These are phyloP conservation scores for Skeletonema costatum DNA, from an alignment of 108 stramenopile species.

Conservation along the genomic window DNA sequence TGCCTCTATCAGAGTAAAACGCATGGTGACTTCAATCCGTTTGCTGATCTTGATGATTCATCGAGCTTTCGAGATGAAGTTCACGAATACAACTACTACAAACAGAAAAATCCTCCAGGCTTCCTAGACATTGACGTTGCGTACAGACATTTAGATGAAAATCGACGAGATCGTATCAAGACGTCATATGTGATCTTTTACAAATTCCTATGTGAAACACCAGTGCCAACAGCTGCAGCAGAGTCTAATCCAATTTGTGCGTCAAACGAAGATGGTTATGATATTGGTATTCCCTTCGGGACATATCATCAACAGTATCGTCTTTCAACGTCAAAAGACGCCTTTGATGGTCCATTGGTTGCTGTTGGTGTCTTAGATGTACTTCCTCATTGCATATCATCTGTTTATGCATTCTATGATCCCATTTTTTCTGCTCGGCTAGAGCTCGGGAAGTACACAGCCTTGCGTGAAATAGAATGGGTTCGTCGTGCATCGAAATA, in stretches of 20 bases:
- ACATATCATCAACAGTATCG: conserved; percentile 93
- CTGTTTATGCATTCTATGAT: conserved; percentile 97
- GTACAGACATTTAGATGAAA: conserved; percentile 43
- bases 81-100: conserved; percentile 14
- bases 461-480: conserved; percentile 94
- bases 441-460: conserved; percentile 91
- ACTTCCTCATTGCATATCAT: conserved; percentile 88
- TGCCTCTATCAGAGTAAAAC: conserved; percentile 67
- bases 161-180: conserved; percentile 34
- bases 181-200: conserved; percentile 54
- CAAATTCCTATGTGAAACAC: conserved; percentile 80
- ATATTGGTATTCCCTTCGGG: conserved; percentile 52
- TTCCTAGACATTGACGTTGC: conserved; percentile 51
- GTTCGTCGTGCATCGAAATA: conserved; percentile 46
- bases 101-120: conserved; percentile 20
- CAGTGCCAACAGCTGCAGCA: conserved; percentile 34
- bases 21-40: conserved; percentile 81
- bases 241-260: background rate
- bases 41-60: conserved; percentile 17
- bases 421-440: conserved; percentile 70
- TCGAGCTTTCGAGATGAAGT: conserved; percentile 5
- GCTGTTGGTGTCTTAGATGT: conserved; percentile 95
- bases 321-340: conserved; percentile 44
- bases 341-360: conserved; percentile 70
- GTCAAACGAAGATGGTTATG: conserved; percentile 33